These are phyloP conservation scores for Chlamydomonas sphaeroides DNA, from an alignment of 139 green algal genomes.

Conservation along the genomic window DNA sequence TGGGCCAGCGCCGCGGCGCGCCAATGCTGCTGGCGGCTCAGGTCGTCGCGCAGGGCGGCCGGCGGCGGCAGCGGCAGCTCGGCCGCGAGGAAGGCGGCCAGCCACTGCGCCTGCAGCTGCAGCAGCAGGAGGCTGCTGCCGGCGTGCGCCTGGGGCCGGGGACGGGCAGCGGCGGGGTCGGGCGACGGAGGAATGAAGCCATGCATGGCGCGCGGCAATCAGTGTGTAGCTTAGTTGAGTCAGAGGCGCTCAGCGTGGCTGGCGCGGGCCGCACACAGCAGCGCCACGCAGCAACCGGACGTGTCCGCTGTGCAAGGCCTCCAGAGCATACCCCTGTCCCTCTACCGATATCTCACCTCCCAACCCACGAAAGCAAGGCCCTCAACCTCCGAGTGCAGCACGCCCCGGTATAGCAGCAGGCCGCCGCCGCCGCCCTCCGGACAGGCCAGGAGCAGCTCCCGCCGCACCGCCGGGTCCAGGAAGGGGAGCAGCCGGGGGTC, in stretches of 20 bases:
- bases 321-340: too few relatives aligned
- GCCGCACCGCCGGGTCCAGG: neutral
- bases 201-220: too few relatives aligned
- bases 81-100: slow-evolving; percentile 1
- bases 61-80: neutral
- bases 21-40: neutral
- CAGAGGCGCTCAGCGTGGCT: too few relatives aligned
- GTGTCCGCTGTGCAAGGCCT: too few relatives aligned
- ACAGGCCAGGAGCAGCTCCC: neutral
- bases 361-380: neutral
- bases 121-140: neutral
- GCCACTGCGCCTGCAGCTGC: slow-evolving; percentile 23
- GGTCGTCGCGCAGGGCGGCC: neutral
- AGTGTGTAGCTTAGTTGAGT: too few relatives aligned
- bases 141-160: neutral
- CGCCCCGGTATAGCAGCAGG: neutral
- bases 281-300: too few relatives aligned
- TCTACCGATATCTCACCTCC: too few relatives aligned
- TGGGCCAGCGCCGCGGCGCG: neutral
- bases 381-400: neutral
- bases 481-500: neutral
- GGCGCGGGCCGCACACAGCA: too few relatives aligned
- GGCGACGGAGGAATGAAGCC: too few relatives aligned
- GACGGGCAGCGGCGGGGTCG: too few relatives aligned
- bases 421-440: too few relatives aligned